Percentiles rank a stretch among this genome's conserved stretches.
Evolutionary conservation across 805 yeast species (phyloP).

Genomic region (Hanseniaspora thailandica): DNA sequence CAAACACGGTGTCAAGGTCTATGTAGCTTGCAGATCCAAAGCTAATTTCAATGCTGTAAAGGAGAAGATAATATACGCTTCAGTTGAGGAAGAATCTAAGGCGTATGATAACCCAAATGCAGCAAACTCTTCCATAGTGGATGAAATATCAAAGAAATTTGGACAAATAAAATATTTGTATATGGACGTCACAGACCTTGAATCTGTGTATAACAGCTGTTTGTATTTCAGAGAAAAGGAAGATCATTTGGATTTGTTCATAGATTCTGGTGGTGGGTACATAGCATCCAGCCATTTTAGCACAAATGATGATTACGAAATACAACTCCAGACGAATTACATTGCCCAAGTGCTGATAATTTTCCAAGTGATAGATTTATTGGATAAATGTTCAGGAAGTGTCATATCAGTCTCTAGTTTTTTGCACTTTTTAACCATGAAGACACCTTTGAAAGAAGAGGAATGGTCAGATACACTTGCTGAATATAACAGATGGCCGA

Average conservation of each 20-base stretch:
- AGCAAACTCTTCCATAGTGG: not conserved
- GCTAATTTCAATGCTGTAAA: slow-evolving; percentile 36
- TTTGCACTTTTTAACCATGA: slow-evolving; percentile 45
- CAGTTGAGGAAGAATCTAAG: slow-evolving; percentile 19
- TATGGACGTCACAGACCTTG: slow-evolving; percentile 42
- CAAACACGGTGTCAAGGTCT: slow-evolving; percentile 65
- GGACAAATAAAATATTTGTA: slow-evolving; percentile 46
- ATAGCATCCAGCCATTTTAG: slow-evolving; percentile 60
- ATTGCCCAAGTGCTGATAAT: slow-evolving; percentile 65
- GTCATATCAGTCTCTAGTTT: slow-evolving; percentile 54
- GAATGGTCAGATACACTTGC: slow-evolving; percentile 16
- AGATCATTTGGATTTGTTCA: slow-evolving; percentile 42
- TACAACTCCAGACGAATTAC: slow-evolving; percentile 70
- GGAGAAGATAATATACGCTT: slow-evolving; percentile 40
- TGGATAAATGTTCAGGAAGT: slow-evolving; percentile 36
- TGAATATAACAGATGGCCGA: slow-evolving; percentile 46
- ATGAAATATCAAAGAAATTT: slow-evolving; percentile 22
- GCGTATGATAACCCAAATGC: slow-evolving; percentile 15
- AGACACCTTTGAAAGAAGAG: slow-evolving; percentile 38
- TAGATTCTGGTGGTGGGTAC: slow-evolving; percentile 64
- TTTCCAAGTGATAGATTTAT: slow-evolving; percentile 42
- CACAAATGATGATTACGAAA: slow-evolving; percentile 63
- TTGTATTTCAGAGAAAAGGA: slow-evolving; percentile 37
- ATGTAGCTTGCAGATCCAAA: slow-evolving; percentile 59
- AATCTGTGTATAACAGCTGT: slow-evolving; percentile 40